These are phyloP conservation scores for Coriaria nepalensis DNA, from an alignment of 306 rosid genomes.

Conservation along the genomic window DNA sequence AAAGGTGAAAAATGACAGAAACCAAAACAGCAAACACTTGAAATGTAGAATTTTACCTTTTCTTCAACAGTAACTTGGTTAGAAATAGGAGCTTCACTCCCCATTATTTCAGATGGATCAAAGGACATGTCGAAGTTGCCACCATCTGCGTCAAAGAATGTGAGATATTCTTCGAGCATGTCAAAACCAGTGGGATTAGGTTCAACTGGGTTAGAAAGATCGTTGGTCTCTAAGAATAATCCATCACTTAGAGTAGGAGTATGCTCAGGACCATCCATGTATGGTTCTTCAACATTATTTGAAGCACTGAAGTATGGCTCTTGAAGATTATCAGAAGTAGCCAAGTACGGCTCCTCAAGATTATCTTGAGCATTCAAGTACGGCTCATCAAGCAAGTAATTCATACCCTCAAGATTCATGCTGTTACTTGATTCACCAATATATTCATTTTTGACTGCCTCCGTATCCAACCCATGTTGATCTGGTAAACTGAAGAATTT, in stretches of 20 bases:
- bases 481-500: constrained; percentile 17
- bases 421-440: constrained; percentile 18
- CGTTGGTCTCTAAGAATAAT: constrained; percentile 51
- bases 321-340: constrained; percentile 8
- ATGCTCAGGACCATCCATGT: constrained; percentile 19
- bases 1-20: no score
- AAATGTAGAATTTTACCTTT: constrained; percentile 28
- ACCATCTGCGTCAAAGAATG: constrained; percentile 35
- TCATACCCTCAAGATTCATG: constrained; percentile 14
- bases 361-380: constrained; percentile 18
- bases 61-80: constrained; percentile 16
- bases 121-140: constrained; percentile 30
- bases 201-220: constrained; percentile 31
- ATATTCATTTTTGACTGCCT: constrained; percentile 20
- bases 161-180: constrained; percentile 49
- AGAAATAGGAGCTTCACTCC: constrained; percentile 25
- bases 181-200: constrained; percentile 25
- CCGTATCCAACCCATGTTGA: constrained; percentile 17
- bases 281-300: constrained; percentile 14
- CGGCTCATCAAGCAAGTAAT: constrained; percentile 19
- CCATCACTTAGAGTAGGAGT: constrained; percentile 24
- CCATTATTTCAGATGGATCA: constrained; percentile 31
- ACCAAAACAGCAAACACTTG: no score
- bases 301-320: no score
- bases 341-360: constrained; percentile 21